Base-by-base conservation (phyloP, 2,329 filamentous ascomycete species). In the Fusarium sacchari region DNA sequence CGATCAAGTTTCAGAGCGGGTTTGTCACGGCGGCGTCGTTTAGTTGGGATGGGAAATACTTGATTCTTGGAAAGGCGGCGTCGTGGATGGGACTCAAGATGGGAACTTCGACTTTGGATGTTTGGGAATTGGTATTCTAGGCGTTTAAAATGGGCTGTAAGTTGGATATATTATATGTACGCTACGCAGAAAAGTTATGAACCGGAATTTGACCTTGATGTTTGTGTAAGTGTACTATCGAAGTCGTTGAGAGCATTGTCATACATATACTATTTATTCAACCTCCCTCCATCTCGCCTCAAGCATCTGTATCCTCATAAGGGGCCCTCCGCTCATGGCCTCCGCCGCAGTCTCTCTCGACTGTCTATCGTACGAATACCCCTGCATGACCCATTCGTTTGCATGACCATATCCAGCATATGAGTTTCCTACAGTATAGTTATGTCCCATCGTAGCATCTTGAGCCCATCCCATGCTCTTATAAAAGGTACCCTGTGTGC, bases 201-300 rank as follows among this genome's bases (percentile, higher is more conserved):
- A 30, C 37, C 22, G 22, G 40, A 36, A 32, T 37, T 57, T 44
- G 39, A 30, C 32, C 22, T 40, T 24, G 9, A 26, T 13, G 9
- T 34, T 7, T 40, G 24, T 55, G 24, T 17, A 39, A 18, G 11
- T 40, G 17, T 13, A 17, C 20, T 17, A 10, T 37, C 17, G 0
- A 22, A 17, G 18, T 28, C 10, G 5, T 17, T 13, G 24, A 53
- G 34, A 37, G 34, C 24, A 22, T 53, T 22, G 14, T 17, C 50
- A n/a, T 28, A 13, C 11, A 20, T 20, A 20, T 26, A 20, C 47
- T 50, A 30, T 39, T 26, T 64, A 82, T 67, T 83, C 83, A 52
- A 82, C 81, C 52, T 78, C 75, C 60, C 72, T 80, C 82, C 82
- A 83, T 43, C 76, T 65, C 59, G 76, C 68, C 69, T 83, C 81